phyloP scores from a whole-genome alignment of 2,329 filamentous ascomycete genomes.

The Penicillium sp. region DNA sequence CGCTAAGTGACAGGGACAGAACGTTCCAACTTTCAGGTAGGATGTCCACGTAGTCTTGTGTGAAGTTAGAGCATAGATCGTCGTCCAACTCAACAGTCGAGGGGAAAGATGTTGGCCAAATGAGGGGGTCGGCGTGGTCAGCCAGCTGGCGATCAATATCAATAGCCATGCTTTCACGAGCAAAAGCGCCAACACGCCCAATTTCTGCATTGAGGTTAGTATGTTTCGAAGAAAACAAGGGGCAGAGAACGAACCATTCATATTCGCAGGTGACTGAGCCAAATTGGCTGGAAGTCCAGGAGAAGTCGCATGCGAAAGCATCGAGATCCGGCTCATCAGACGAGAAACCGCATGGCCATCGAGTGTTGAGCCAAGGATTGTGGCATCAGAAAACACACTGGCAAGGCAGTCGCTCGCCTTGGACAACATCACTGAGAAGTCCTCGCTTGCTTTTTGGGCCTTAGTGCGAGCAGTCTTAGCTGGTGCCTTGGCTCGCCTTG shows the following conservation, averaged over 20 bases:
- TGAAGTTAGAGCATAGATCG: conserved; percentile 64
- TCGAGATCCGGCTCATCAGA: conserved; percentile 43
- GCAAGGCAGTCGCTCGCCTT: conserved; percentile 38
- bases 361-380: conserved; percentile 40
- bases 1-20: conserved; percentile 80
- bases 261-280: conserved; percentile 37
- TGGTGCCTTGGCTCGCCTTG: conserved; percentile 30
- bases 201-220: conserved; percentile 35
- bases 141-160: conserved; percentile 48
- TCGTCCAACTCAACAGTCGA: conserved; percentile 19
- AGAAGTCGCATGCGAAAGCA: conserved; percentile 45
- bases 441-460: conserved; percentile 32
- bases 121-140: conserved; percentile 46
- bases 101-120: conserved; percentile 49
- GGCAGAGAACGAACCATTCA: conserved; percentile 35
- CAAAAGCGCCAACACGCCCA: conserved; percentile 43
- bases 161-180: conserved; percentile 42
- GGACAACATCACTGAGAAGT: conserved; percentile 39
- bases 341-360: conserved; percentile 42
- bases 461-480: conserved; percentile 29
- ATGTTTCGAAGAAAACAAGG: background rate
- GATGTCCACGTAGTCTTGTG: conserved; percentile 79
- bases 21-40: conserved; percentile 82
- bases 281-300: conserved; percentile 28
- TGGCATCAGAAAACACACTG: conserved; percentile 34